These are phyloP conservation scores for Solanum verrucosum DNA, from an alignment of 257 asterid genomes.

Conservation along the genomic window DNA sequence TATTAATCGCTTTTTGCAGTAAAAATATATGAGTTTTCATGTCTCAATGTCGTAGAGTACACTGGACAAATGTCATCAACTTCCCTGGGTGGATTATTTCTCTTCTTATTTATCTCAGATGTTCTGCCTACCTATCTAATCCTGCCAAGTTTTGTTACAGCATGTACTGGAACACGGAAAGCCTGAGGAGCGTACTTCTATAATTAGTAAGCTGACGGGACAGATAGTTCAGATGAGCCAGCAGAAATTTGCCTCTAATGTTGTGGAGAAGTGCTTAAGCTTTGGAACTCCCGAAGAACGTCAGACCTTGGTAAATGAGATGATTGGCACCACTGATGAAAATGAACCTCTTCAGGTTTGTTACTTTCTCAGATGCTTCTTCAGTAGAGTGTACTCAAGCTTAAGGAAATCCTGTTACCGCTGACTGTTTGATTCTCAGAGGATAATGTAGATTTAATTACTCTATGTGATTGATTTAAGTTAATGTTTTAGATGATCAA, in stretches of 20 bases:
- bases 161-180: conserved; percentile 78
- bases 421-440: background rate
- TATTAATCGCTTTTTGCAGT: background rate
- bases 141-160: conserved; percentile 23
- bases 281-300: conserved; percentile 67
- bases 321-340: conserved; percentile 71
- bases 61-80: background rate
- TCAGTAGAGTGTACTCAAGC: background rate
- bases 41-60: background rate
- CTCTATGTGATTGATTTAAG: background rate
- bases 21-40: background rate
- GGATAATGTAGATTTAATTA: background rate
- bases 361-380: background rate
- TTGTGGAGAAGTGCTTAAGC: conserved; percentile 74
- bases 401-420: background rate
- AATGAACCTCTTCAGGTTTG: conserved; percentile 86
- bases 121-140: background rate
- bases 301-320: conserved; percentile 56
- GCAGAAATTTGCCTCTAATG: conserved; percentile 88
- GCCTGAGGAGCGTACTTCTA: conserved; percentile 53
- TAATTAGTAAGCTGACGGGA: conserved; percentile 53
- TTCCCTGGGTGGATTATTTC: background rate
- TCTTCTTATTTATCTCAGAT: background rate
- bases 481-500: background rate
- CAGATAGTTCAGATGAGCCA: conserved; percentile 81